phyloP scores from a whole-genome alignment of 805 yeast genomes.

The Kodamaea hsintzibuensis region DNA sequence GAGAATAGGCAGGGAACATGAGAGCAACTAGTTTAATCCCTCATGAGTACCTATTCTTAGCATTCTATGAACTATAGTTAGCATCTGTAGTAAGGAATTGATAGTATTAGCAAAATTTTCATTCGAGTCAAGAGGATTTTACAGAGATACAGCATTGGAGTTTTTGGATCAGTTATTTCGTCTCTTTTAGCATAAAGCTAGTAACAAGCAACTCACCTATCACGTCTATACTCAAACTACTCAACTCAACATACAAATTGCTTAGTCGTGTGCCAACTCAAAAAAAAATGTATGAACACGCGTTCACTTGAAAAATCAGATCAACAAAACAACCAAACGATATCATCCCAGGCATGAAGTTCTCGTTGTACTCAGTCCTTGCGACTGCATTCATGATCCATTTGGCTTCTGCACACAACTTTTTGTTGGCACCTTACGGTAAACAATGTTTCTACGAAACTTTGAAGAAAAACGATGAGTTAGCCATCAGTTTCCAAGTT shows the following conservation, averaged over 20 bases:
- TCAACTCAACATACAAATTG: neutral
- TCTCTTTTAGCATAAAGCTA: too few relatives aligned
- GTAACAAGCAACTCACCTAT: too few relatives aligned
- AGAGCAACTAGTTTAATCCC: too few relatives aligned
- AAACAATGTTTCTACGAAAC: conserved; percentile 86
- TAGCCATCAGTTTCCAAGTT: conserved; percentile 88
- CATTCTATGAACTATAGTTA: too few relatives aligned
- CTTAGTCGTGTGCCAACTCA: conserved; percentile 2
- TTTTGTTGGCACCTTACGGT: conserved; percentile 77
- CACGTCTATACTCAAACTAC: neutral
- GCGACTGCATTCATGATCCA: conserved; percentile 6
- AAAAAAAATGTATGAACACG: conserved; percentile 9
- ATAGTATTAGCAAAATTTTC: too few relatives aligned
- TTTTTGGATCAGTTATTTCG: too few relatives aligned
- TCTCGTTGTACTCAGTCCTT: conserved; percentile 5
- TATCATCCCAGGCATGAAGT: conserved; percentile 2
- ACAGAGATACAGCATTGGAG: too few relatives aligned
- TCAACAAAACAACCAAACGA: conserved; percentile 5
- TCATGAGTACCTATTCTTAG: too few relatives aligned
- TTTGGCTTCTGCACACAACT: conserved; percentile 63
- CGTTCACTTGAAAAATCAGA: conserved; percentile 7
- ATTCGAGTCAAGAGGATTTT: too few relatives aligned
- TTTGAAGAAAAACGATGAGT: conserved; percentile 78
- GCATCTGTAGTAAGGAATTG: too few relatives aligned
- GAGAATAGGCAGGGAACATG: too few relatives aligned